phyloP scores from a whole-genome alignment of 177 flowering plant genomes.

The Vitis hybrid region DNA sequence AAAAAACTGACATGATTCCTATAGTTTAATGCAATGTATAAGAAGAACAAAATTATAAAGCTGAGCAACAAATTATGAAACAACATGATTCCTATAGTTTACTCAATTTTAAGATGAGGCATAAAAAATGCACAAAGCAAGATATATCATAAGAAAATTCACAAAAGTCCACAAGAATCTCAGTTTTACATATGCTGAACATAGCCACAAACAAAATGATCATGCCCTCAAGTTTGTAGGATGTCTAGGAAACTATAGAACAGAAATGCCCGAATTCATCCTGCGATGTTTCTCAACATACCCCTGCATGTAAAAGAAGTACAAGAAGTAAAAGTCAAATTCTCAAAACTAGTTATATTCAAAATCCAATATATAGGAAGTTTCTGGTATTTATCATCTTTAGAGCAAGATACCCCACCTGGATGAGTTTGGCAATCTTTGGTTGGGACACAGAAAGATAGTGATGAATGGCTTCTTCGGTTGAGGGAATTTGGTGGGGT shows the following conservation, averaged over 20 bases:
- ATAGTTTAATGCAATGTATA: too few species aligned
- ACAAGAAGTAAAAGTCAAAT: constrained; percentile 25
- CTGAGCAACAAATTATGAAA: neutral
- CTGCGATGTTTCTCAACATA: constrained; percentile 69
- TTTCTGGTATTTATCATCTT: neutral
- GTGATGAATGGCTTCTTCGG: constrained; percentile 49
- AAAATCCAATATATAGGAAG: neutral
- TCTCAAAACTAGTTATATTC: neutral
- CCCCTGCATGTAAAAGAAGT: constrained; percentile 64
- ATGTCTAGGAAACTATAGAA: constrained; percentile 28
- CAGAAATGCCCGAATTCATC: constrained; percentile 12
- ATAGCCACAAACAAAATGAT: constrained; percentile 12
- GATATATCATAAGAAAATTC: neutral
- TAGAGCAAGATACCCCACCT: constrained; percentile 54
- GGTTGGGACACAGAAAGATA: constrained; percentile 63
- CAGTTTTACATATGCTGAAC: neutral
- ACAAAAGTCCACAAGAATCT: neutral
- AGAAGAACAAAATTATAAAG: too few species aligned
- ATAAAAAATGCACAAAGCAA: neutral
- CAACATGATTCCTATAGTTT: neutral
- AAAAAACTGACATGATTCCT: too few species aligned
- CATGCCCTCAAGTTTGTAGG: constrained; percentile 16
- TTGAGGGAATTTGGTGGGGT: constrained; percentile 61
- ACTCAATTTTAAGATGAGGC: neutral
- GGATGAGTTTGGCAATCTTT: constrained; percentile 82